Conservation (phyloP, 202 grass and related monocot genomes). For the Miscanthus sacchariflorus region DNA sequence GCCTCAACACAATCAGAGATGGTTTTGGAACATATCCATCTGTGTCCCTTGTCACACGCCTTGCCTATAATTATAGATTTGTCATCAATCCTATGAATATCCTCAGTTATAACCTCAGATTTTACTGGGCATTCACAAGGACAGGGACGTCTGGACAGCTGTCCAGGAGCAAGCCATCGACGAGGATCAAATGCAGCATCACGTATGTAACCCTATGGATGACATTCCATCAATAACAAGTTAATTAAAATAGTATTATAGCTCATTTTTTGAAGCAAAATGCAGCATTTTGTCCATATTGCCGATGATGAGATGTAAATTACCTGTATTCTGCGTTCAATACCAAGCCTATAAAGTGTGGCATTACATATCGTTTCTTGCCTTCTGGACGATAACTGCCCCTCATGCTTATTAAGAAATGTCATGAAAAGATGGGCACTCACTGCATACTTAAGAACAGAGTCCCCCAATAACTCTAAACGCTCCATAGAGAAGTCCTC, state of each 20-base stretch:
- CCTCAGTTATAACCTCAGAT: conserved; percentile 50
- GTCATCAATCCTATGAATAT: conserved; percentile 51
- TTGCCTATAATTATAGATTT: conserved; percentile 79
- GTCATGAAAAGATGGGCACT: conserved; percentile 78
- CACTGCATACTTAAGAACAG: conserved; percentile 89
- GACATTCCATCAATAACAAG: conserved; percentile 38
- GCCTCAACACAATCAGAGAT: conserved; percentile 94
- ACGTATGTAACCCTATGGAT: conserved; percentile 81
- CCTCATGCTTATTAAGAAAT: conserved; percentile 79
- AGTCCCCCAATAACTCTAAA: conserved; percentile 91
- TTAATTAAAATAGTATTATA: conserved; percentile 25
- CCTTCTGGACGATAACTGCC: conserved; percentile 65
- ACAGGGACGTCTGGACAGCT: conserved; percentile 64
- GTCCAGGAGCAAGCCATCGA: conserved; percentile 91
- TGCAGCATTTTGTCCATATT: conserved; percentile 20
- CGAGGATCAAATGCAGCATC: conserved; percentile 95
- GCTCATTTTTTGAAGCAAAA: conserved; percentile 27
- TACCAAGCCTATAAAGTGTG: conserved; percentile 81
- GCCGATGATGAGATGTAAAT: conserved; percentile 25
- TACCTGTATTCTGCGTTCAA: conserved; percentile 84
- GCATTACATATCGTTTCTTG: conserved; percentile 77
- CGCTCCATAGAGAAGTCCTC: conserved; percentile 98
- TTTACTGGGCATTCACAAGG: conserved; percentile 69
- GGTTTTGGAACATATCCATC: conserved; percentile 97
- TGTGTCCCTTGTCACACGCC: conserved; percentile 86